phyloP scores from a whole-genome alignment of 2,329 filamentous ascomycete species.

The Stachybotrys echinatus region DNA sequence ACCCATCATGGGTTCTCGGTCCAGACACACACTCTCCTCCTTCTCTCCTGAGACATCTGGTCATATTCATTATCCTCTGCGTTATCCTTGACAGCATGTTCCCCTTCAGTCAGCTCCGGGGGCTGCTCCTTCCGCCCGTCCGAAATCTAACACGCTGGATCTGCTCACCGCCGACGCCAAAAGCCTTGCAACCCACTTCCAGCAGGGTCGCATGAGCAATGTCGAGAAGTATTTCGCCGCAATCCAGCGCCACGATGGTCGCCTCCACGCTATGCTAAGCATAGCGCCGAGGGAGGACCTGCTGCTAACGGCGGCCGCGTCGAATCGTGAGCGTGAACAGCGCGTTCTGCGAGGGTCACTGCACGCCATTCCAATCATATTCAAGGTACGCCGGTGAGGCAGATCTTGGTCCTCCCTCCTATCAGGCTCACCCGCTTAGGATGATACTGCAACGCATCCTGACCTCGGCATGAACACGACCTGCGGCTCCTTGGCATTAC shows the following conservation, averaged over 20 bases:
- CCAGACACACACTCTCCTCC: too few species aligned
- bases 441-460: not conserved
- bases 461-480: not conserved
- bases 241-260: conserved; percentile 6
- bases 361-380: conserved; percentile 69
- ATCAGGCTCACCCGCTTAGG: too few species aligned
- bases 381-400: conserved; percentile 59
- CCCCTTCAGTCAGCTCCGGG: not conserved
- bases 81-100: not conserved
- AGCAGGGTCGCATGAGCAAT: conserved; percentile 2
- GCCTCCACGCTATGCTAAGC: conserved; percentile 9
- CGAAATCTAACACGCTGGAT: not conserved
- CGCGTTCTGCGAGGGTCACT: conserved; percentile 58
- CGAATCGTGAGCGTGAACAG: conserved; percentile 12
- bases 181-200: conserved; percentile 1
- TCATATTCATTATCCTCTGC: not conserved
- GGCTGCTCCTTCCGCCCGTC: not conserved
- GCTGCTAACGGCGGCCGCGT: conserved; percentile 1
- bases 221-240: conserved; percentile 9
- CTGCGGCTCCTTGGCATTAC: not conserved
- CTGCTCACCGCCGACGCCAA: conserved; percentile 2
- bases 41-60: not conserved
- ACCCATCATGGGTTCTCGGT: too few species aligned
- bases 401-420: too few species aligned
- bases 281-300: conserved; percentile 3